Evolutionary conservation across 768 basidiomycete species (phyloP).

Genomic region (Pleurotus salmoneostramineus): DNA sequence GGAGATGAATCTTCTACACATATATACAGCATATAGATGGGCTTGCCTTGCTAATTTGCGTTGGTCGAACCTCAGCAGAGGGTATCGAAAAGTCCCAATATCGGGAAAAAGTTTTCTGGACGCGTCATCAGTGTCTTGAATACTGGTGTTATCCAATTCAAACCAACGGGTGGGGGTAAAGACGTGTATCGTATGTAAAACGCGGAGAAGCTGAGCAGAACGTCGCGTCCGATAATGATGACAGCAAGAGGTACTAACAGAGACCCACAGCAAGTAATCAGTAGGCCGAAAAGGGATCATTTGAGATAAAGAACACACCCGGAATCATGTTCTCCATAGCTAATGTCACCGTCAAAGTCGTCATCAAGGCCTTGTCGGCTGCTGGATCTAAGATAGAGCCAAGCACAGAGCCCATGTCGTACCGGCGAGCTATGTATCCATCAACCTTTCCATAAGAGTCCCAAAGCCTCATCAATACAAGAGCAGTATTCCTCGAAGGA

Average conservation of each 20-base stretch:
- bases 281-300: neutral
- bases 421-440: constrained; percentile 85
- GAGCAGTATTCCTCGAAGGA: neutral
- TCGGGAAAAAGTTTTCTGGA: constrained; percentile 82
- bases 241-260: constrained; percentile 75
- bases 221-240: constrained; percentile 87
- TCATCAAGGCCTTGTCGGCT: constrained; percentile 95
- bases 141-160: neutral
- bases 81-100: constrained; percentile 98
- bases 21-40: neutral
- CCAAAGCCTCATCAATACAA: constrained; percentile 4
- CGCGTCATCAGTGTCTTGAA: constrained; percentile 5
- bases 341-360: constrained; percentile 85
- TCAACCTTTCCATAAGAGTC: constrained; percentile 58
- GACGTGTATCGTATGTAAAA: constrained; percentile 93
- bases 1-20: neutral
- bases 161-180: constrained; percentile 77
- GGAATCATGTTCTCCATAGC: constrained; percentile 83
- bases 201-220: constrained; percentile 79
- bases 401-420: constrained; percentile 85
- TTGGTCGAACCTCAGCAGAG: constrained; percentile 92
- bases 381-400: constrained; percentile 96
- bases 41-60: constrained; percentile 84
- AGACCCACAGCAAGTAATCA: neutral
- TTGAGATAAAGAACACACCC: constrained; percentile 41